Evolutionary conservation across 352 stramenopile genomes (phyloP).

Genomic region (Globisporangium polare): DNA sequence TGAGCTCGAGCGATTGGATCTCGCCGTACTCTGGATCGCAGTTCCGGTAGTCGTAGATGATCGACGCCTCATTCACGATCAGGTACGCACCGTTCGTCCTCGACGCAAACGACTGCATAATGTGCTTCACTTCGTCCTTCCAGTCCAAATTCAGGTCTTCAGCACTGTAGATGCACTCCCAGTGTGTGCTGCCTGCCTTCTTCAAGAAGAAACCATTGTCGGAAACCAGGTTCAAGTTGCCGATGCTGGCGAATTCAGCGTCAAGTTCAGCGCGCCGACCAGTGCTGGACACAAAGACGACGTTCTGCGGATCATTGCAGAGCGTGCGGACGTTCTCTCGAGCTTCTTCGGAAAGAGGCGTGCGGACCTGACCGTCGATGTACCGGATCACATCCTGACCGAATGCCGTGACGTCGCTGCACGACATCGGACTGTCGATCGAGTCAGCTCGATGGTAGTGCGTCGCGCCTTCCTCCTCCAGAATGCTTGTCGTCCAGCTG

Average conservation of each 20-base stretch:
- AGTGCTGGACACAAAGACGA: constrained; percentile 72
- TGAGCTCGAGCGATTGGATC: constrained; percentile 93
- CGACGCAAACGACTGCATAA: constrained; percentile 97
- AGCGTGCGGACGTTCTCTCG: constrained; percentile 51
- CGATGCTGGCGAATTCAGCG: constrained; percentile 46
- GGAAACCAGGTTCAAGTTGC: constrained; percentile 51
- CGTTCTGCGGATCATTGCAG: constrained; percentile 49
- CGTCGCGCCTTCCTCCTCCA: constrained; percentile 50
- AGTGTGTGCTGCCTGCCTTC: constrained; percentile 27
- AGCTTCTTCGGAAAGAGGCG: constrained; percentile 52
- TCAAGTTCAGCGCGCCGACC: constrained; percentile 52
- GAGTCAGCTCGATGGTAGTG: constrained; percentile 29
- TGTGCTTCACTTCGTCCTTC: constrained; percentile 91
- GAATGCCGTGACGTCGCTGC: constrained; percentile 18
- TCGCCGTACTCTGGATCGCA: constrained; percentile 98
- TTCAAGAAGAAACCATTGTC: constrained; percentile 72
- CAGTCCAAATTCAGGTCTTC: constrained; percentile 80
- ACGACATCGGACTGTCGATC: constrained; percentile 39
- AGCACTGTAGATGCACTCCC: constrained; percentile 63
- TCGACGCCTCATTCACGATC: constrained; percentile 94
- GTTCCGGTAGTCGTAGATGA: constrained; percentile 98
- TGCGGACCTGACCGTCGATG: constrained; percentile 68
- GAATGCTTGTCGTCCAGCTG: constrained; percentile 57
- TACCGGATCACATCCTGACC: constrained; percentile 41
- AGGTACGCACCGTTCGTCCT: constrained; percentile 98